phyloP scores from a whole-genome alignment of 257 asterid genomes.

The Nicotiana noctiflora region DNA sequence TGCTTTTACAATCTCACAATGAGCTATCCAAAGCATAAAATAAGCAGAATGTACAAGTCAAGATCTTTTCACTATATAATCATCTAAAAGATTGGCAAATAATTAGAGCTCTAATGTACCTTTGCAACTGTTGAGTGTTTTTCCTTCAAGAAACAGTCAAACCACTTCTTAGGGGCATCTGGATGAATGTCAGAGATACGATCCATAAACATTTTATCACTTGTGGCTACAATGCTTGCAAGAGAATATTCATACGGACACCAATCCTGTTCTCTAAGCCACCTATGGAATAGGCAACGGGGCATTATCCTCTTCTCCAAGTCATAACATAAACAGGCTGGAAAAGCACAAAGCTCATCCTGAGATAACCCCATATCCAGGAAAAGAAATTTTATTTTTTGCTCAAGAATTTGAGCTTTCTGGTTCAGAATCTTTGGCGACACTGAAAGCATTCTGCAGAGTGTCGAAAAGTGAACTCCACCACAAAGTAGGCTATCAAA shows the following conservation, averaged over 20 bases:
- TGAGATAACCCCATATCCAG: conserved; percentile 39
- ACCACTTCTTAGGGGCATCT: conserved; percentile 43
- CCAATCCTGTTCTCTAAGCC: conserved; percentile 48
- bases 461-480: conserved; percentile 47
- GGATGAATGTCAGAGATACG: conserved; percentile 40
- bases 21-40: not conserved
- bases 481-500: conserved; percentile 41
- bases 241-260: conserved; percentile 32
- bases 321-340: conserved; percentile 50
- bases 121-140: not conserved
- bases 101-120: not conserved
- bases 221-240: conserved; percentile 48
- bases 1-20: too few relatives aligned
- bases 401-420: conserved; percentile 25
- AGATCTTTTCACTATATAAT: not conserved
- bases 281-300: conserved; percentile 42
- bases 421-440: conserved; percentile 48
- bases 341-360: conserved; percentile 46
- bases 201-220: conserved; percentile 44
- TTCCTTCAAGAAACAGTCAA: conserved; percentile 17
- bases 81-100: not conserved
- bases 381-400: conserved; percentile 44
- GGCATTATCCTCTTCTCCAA: conserved; percentile 62
- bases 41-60: not conserved
- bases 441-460: conserved; percentile 34